phyloP scores from a whole-genome alignment of 2,329 filamentous ascomycete genomes.

The Xylariaceae sp. region DNA sequence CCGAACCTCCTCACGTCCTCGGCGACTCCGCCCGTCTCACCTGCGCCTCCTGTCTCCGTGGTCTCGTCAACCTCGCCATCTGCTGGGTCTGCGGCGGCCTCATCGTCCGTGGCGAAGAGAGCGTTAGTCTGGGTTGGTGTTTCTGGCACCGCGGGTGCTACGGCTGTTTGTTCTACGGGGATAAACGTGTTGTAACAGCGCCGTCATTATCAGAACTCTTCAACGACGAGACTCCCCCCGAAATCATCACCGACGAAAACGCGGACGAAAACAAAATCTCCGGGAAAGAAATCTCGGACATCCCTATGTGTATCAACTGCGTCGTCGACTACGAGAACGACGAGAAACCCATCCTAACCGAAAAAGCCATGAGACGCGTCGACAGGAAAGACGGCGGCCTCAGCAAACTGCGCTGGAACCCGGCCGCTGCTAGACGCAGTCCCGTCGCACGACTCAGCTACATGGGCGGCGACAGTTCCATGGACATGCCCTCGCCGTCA shows the following conservation, averaged over 20 bases:
- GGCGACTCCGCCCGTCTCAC: conserved; percentile 45
- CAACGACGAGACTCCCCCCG: background rate
- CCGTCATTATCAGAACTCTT: conserved; percentile 35
- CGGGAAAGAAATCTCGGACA: conserved; percentile 40
- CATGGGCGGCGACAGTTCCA: conserved; percentile 20
- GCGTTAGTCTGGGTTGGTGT: conserved; percentile 55
- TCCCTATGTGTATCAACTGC: conserved; percentile 48
- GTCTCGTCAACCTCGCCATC: conserved; percentile 48
- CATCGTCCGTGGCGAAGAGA: conserved; percentile 48
- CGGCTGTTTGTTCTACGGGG: conserved; percentile 50
- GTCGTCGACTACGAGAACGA: conserved; percentile 38
- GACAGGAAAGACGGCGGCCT: conserved; percentile 44
- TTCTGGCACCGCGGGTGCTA: conserved; percentile 56
- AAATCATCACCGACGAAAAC: background rate
- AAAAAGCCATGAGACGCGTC: conserved; percentile 41
- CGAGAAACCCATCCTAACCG: conserved; percentile 26
- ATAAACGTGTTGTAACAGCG: conserved; percentile 35
- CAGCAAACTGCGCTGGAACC: conserved; percentile 38
- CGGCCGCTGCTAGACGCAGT: background rate
- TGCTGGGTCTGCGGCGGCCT: conserved; percentile 55
- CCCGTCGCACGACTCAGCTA: background rate
- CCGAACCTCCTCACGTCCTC: conserved; percentile 36
- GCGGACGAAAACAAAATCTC: background rate
- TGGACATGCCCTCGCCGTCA: conserved; percentile 3
- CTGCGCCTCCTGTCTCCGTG: conserved; percentile 43